Percentiles rank a stretch among this genome's conserved stretches.
Evolutionary conservation across 73 alveolate genomes (phyloP).

Genomic region (Paramecium caudatum): DNA sequence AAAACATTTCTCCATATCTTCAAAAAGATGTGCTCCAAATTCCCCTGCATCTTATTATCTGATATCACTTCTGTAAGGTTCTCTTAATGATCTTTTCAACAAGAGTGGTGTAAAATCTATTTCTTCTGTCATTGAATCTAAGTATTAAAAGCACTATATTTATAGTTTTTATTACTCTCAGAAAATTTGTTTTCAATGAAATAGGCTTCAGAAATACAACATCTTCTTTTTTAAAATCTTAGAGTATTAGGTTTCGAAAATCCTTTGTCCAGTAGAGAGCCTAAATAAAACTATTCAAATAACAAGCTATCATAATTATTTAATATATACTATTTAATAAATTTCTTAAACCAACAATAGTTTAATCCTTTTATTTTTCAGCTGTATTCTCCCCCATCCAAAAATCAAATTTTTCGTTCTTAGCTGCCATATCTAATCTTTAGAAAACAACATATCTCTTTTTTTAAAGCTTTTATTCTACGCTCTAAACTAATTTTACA

Average conservation of each 20-base stretch:
- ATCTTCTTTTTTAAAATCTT: neutral
- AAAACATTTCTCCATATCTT: slow-evolving; percentile 23
- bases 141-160: slow-evolving; percentile 1
- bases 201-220: neutral
- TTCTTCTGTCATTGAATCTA: neutral
- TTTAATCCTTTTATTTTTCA: neutral
- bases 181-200: neutral
- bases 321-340: slow-evolving; percentile 9
- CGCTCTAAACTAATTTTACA: too few species aligned
- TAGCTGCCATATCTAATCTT: too few species aligned
- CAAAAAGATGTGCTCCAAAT: slow-evolving; percentile 50
- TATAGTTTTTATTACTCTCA: neutral
- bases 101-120: neutral
- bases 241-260: neutral
- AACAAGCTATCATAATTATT: neutral
- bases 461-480: too few species aligned
- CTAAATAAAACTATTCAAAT: slow-evolving; percentile 31
- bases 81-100: slow-evolving; percentile 42
- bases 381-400: neutral
- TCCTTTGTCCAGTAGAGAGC: slow-evolving; percentile 13
- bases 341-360: slow-evolving; percentile 10
- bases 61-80: slow-evolving; percentile 42
- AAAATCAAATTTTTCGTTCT: neutral
- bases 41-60: slow-evolving; percentile 52
- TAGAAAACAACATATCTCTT: too few species aligned